Percentiles rank a stretch among this genome's conserved stretches.
Conservation (phyloP, 192 early-diverging fungal species). For the Lobosporangium transversale region DNA sequence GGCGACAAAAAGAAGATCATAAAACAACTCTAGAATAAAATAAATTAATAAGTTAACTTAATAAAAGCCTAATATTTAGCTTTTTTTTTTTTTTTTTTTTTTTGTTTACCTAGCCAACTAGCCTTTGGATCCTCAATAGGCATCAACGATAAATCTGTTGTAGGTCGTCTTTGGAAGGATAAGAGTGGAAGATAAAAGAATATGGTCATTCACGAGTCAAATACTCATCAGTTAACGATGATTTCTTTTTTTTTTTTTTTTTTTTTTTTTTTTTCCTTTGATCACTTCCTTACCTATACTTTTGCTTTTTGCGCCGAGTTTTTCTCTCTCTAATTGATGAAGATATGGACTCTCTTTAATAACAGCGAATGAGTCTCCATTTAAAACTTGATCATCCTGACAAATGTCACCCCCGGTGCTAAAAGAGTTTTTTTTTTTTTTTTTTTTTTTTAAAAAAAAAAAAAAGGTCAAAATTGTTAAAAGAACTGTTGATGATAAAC, state of each 20-base stretch:
- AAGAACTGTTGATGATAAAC: too few relatives aligned
- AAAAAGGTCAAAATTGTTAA: too few relatives aligned
- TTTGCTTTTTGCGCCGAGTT: slow-evolving; percentile 23
- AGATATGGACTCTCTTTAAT: slow-evolving; percentile 32
- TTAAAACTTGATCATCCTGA: slow-evolving; percentile 22
- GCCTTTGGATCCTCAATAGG: slow-evolving; percentile 38
- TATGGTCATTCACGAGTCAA: too few relatives aligned
- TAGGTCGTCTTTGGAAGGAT: slow-evolving; percentile 38
- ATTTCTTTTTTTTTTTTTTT: background rate
- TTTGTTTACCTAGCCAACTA: slow-evolving; percentile 31
- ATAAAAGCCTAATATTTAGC: background rate
- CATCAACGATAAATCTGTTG: slow-evolving; percentile 34
- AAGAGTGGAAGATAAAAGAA: too few relatives aligned
- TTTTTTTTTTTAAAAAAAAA: background rate
- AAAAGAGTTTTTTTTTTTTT: too few relatives aligned
- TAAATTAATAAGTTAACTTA: background rate
- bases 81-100: too few relatives aligned
- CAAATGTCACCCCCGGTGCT: slow-evolving; percentile 43
- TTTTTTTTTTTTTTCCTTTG: too few relatives aligned
- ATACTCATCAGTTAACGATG: background rate
- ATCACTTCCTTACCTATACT: slow-evolving; percentile 28
- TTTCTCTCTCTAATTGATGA: slow-evolving; percentile 24
- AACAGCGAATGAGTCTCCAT: slow-evolving; percentile 25
- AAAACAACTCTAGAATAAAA: slow-evolving; percentile 56
- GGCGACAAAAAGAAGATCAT: slow-evolving; percentile 61